Percentiles rank a stretch among this genome's conserved stretches.
phyloP scores from a whole-genome alignment of 192 early-diverging fungal genomes.

The Coemansia javaensis region DNA sequence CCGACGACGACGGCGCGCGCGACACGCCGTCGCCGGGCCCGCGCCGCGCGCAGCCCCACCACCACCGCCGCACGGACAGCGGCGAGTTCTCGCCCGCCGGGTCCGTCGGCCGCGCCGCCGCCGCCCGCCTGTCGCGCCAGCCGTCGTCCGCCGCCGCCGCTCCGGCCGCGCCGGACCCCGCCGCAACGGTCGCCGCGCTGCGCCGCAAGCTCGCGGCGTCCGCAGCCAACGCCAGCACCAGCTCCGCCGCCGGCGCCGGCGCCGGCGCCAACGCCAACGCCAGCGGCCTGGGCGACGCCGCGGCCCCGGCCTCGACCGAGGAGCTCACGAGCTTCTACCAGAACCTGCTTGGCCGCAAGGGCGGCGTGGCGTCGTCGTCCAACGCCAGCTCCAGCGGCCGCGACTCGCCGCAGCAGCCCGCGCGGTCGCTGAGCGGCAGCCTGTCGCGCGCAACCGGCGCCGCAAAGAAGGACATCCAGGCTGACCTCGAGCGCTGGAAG shows the following conservation, averaged over 20 bases:
- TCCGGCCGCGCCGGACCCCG: neutral
- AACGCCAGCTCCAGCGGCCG: constrained; percentile 25
- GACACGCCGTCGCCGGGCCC: neutral
- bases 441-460: constrained; percentile 13
- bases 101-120: constrained; percentile 4
- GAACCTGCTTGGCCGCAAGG: constrained; percentile 67
- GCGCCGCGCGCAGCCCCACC: constrained; percentile 5
- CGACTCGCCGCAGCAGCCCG: constrained; percentile 35
- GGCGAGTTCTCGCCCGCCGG: constrained; percentile 2
- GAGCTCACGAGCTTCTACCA: constrained; percentile 89
- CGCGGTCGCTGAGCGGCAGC: constrained; percentile 11
- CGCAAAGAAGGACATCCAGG: constrained; percentile 34
- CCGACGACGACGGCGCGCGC: constrained; percentile 1
- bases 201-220: constrained; percentile 11
- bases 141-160: too few species aligned
- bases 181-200: neutral
- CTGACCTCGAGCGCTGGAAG: constrained; percentile 46
- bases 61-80: constrained; percentile 12
- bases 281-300: neutral
- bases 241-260: neutral
- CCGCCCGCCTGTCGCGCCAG: constrained; percentile 1
- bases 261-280: neutral
- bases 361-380: constrained; percentile 22
- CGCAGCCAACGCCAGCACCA: constrained; percentile 3
- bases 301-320: constrained; percentile 58